Percentiles rank a stretch among this genome's conserved stretches.
Conservation (phyloP, 2,329 filamentous ascomycete genomes). For the Diaporthe humulicola region DNA sequence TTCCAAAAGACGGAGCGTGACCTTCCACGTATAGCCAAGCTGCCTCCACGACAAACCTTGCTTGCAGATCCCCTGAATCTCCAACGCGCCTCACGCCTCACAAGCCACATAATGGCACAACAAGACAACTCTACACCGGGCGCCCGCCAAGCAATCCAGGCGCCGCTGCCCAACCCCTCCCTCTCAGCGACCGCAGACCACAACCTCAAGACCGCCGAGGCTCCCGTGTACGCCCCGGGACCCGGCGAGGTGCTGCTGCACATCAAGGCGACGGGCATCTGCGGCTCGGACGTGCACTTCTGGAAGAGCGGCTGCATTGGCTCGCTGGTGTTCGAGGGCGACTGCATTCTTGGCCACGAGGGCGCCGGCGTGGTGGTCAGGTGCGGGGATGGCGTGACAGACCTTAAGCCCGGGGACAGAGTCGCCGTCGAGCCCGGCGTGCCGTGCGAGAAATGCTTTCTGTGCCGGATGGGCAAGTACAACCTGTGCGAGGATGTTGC, state of each 20-base stretch:
- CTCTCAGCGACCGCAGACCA: constrained; percentile 73
- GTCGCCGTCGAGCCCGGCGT: constrained; percentile 77
- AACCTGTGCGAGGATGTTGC: constrained; percentile 74
- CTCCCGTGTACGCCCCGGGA: constrained; percentile 67
- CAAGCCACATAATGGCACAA: background rate
- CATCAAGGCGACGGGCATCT: constrained; percentile 74
- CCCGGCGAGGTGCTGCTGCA: constrained; percentile 70
- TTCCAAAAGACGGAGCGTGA: background rate
- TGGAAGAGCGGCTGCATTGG: constrained; percentile 77
- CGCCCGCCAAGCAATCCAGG: constrained; percentile 36
- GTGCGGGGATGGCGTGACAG: constrained; percentile 66
- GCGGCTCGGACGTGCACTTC: constrained; percentile 78
- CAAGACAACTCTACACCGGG: constrained; percentile 32
- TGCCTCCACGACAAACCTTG: background rate
- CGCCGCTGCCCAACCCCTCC: constrained; percentile 62
- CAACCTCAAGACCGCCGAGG: constrained; percentile 67
- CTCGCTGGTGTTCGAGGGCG: constrained; percentile 70
- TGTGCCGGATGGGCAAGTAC: constrained; percentile 71
- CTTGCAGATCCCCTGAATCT: background rate
- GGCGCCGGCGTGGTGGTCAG: constrained; percentile 71
- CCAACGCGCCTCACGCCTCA: background rate
- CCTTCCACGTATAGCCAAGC: background rate
- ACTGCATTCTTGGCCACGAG: constrained; percentile 77
- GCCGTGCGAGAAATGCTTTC: constrained; percentile 71
- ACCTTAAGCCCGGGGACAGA: constrained; percentile 68